These are phyloP conservation scores for Nemophila menziesii DNA, from an alignment of 257 asterid genomes.

Conservation along the genomic window DNA sequence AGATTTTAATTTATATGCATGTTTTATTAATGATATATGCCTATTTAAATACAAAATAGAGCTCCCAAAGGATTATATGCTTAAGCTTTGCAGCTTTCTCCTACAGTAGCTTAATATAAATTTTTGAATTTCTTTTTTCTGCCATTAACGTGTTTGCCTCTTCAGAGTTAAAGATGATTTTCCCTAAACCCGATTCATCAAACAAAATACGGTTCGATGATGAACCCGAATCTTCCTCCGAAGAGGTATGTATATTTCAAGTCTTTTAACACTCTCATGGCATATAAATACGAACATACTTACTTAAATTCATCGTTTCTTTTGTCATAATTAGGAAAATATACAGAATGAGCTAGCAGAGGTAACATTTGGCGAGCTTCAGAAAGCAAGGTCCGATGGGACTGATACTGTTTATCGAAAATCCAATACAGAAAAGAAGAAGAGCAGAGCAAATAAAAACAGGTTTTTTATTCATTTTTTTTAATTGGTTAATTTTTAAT, in stretches of 20 bases:
- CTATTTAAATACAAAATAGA: too few relatives aligned
- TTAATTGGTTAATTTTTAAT: not conserved
- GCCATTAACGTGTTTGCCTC: too few relatives aligned
- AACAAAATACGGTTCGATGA: constrained; percentile 36
- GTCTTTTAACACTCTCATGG: not conserved
- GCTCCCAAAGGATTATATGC: too few relatives aligned
- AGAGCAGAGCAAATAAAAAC: constrained; percentile 73
- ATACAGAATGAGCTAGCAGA: constrained; percentile 66
- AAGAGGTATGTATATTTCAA: constrained; percentile 28
- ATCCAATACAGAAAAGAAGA: constrained; percentile 31
- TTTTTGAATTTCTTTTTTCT: too few relatives aligned
- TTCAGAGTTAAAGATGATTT: too few relatives aligned
- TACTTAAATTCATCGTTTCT: not conserved
- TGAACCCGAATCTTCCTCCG: constrained; percentile 32
- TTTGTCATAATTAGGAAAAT: constrained; percentile 33
- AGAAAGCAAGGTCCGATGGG: constrained; percentile 81
- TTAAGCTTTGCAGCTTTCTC: too few relatives aligned
- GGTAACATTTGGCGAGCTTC: constrained; percentile 85
- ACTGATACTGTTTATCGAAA: constrained; percentile 51
- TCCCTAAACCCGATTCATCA: constrained; percentile 17
- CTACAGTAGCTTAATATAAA: too few relatives aligned
- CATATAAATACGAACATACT: not conserved
- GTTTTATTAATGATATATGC: too few relatives aligned
- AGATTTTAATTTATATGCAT: too few relatives aligned
- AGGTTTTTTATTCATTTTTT: constrained; percentile 23